Evolutionary conservation across 352 stramenopile genomes (phyloP).

Genomic region (Salisapilia sapeloensis): DNA sequence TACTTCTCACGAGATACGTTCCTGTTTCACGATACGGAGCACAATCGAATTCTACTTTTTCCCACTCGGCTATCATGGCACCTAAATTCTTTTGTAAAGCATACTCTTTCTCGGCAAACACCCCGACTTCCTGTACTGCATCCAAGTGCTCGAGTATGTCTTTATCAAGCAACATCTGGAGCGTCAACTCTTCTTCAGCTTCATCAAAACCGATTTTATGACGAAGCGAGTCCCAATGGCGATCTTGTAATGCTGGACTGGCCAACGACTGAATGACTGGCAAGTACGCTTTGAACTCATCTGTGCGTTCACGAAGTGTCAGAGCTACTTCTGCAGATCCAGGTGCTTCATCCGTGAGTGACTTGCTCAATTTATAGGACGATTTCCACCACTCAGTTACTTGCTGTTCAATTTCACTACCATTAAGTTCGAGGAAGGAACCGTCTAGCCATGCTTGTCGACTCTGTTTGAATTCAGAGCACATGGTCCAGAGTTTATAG

Average conservation of each 20-base stretch:
- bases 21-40: slow-evolving; percentile 86
- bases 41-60: slow-evolving; percentile 86
- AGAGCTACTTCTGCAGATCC: slow-evolving; percentile 77
- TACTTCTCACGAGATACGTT: slow-evolving; percentile 76
- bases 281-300: slow-evolving; percentile 85
- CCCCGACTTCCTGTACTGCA: slow-evolving; percentile 77
- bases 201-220: slow-evolving; percentile 83
- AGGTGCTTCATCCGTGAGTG: slow-evolving; percentile 75
- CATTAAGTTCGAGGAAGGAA: slow-evolving; percentile 83
- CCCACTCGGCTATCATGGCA: slow-evolving; percentile 91
- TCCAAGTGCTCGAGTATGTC: slow-evolving; percentile 81
- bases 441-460: slow-evolving; percentile 86
- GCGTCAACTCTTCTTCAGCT: slow-evolving; percentile 69
- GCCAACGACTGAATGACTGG: slow-evolving; percentile 87
- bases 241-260: slow-evolving; percentile 81
- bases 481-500: slow-evolving; percentile 93
- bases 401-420: slow-evolving; percentile 71
- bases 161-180: slow-evolving; percentile 64
- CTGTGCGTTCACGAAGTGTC: slow-evolving; percentile 79
- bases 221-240: slow-evolving; percentile 84
- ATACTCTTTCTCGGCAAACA: slow-evolving; percentile 92
- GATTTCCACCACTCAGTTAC: slow-evolving; percentile 90
- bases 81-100: slow-evolving; percentile 85
- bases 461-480: slow-evolving; percentile 85
- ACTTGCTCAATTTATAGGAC: slow-evolving; percentile 85